Evolutionary conservation across 305 asterid genomes (phyloP), one percentile per base, ranked within the genome.

Genomic region (Solanum aculeatissimum): DNA sequence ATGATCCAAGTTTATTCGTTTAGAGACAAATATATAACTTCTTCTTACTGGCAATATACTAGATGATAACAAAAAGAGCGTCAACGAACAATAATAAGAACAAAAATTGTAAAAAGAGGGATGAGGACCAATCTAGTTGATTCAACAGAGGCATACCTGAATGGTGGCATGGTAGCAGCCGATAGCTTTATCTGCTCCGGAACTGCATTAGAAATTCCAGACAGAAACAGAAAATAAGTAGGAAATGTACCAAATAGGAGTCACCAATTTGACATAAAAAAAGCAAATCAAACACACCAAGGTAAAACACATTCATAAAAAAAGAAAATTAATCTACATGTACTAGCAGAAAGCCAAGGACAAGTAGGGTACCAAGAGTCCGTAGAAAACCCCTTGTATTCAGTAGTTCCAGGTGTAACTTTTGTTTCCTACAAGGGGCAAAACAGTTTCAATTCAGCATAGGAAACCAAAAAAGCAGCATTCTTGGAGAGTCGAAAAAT

Each of bases 161-260:
- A 92, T 86, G 62, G 98, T 93, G 3, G 95, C 92, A 88, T 91
- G 96, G 91, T 94, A 94, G 86, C 93, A 94, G 68, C 99, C 96
- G 51, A 96, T 91, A 13, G 97, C 89, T 86, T 93, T 93, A 83
- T 94, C 98, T 86, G 65, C 88, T 57, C 89, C 95, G 60, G 89
- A 68, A 87, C 97, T 92, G 89, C 87, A 90, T 15, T 11, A 58
- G n/a, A 74, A 84, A 38, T 32, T 86, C 53, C 77, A 54, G 60
- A 74, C 60, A 58, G n/a, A 71, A 84, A 14, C 68, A 69, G 66
- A 54, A 12, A 42, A 21, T 42, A 83, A 83, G 63, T 51, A 51
- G 27, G 9, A 75, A 49, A 82, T 19, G 8, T 23, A 43, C 80
- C 38, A 72, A 72, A 3, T 72, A 72, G 80, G 40, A 74, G 25